Conservation (phyloP, 305 asterid species). For the Salvia sclarea region DNA sequence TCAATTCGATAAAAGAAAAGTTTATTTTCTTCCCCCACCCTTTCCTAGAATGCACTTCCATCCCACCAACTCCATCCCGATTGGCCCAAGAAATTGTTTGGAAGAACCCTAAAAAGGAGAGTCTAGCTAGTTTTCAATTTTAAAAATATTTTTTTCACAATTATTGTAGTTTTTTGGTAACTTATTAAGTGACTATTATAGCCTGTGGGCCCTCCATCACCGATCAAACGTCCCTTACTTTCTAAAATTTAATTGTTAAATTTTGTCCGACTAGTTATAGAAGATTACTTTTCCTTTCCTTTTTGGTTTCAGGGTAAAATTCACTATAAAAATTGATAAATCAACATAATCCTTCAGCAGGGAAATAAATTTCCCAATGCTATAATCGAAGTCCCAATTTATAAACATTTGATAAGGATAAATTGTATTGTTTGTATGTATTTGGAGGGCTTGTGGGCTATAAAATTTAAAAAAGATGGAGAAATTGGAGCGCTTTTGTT, state of each 20-base stretch:
- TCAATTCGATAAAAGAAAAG: neutral
- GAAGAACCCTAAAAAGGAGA: conserved; percentile 19
- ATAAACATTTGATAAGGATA: neutral
- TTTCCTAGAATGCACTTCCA: neutral
- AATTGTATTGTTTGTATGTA: neutral
- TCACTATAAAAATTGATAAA: too few relatives aligned
- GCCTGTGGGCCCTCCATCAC: neutral
- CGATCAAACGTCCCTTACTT: neutral
- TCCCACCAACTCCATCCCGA: conserved; percentile 11
- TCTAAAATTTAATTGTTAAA: neutral
- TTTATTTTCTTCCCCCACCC: neutral
- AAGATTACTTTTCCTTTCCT: neutral
- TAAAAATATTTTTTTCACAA: conserved; percentile 18
- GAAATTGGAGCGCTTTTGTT: conserved; percentile 13
- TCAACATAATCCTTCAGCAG: too few relatives aligned
- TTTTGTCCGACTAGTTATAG: neutral
- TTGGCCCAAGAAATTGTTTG: conserved; percentile 26
- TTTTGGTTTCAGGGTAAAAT: too few relatives aligned
- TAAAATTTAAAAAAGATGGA: neutral
- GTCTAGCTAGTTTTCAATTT: conserved; percentile 24
- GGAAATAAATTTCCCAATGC: too few relatives aligned
- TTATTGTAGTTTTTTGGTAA: conserved; percentile 19
- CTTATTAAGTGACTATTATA: neutral
- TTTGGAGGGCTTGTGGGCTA: too few relatives aligned
- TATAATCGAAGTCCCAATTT: neutral